Percentiles rank a stretch among this genome's conserved stretches.
Conservation (phyloP, 83 land plant species). For the Picea mariana region DNA sequence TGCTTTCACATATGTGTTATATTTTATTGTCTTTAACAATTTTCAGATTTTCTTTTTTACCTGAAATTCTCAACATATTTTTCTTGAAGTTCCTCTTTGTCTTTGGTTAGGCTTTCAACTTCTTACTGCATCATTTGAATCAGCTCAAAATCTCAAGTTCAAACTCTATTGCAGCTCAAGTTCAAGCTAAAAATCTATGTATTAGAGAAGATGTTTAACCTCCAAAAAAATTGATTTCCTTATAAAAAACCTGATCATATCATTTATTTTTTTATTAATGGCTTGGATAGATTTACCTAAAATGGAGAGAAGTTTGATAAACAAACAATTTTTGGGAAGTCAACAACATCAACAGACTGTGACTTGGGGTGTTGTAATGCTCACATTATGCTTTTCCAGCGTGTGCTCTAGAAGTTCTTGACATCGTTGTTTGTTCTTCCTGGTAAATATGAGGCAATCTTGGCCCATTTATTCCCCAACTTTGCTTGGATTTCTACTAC, state of each 20-base stretch:
- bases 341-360: conserved; percentile 1
- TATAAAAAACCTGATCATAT: neutral
- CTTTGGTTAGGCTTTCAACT: conserved; percentile 44
- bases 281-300: conserved; percentile 12
- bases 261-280: too few relatives aligned
- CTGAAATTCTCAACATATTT: conserved; percentile 94
- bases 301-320: conserved; percentile 17
- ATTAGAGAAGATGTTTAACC: conserved; percentile 20
- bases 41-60: conserved; percentile 23
- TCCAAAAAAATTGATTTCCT: neutral
- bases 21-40: too few relatives aligned
- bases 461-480: conserved; percentile 89
- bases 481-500: conserved; percentile 83
- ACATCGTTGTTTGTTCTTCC: conserved; percentile 87
- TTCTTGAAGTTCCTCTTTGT: conserved; percentile 71
- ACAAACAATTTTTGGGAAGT: conserved; percentile 19
- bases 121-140: conserved; percentile 90
- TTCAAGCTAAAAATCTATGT: too few relatives aligned
- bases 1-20: too few relatives aligned
- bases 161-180: too few relatives aligned
- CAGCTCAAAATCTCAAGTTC: conserved; percentile 60
- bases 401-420: conserved; percentile 87
- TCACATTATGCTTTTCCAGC: conserved; percentile 77
- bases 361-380: conserved; percentile 39
- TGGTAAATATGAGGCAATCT: conserved; percentile 65